Conservation (phyloP, 2,329 filamentous ascomycete genomes). For the Ophiognomonia clavigignenti-juglandacearum region DNA sequence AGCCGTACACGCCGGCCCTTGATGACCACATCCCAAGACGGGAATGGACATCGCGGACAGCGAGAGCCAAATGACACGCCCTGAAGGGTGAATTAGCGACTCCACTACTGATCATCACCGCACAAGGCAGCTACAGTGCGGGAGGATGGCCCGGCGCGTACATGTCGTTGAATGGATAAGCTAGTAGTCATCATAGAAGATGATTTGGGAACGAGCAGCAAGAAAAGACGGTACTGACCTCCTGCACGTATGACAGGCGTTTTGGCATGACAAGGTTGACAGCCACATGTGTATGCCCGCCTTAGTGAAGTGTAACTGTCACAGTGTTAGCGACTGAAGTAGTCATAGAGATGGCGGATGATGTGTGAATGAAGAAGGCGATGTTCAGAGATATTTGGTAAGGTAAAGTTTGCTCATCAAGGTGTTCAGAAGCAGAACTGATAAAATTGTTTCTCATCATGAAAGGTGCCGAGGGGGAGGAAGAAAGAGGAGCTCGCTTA, state of each 20-base stretch:
- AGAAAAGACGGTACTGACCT: constrained; percentile 13
- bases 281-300: too few relatives aligned
- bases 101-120: constrained; percentile 71
- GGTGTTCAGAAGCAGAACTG: constrained; percentile 74
- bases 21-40: constrained; percentile 47
- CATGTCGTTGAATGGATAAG: constrained; percentile 74
- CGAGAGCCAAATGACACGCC: constrained; percentile 58
- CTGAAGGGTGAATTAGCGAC: constrained; percentile 42
- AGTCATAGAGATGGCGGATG: neutral
- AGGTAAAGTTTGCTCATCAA: constrained; percentile 55
- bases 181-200: constrained; percentile 55
- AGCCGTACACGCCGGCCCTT: constrained; percentile 29
- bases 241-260: too few relatives aligned
- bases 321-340: constrained; percentile 2
- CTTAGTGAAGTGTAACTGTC: neutral
- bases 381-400: constrained; percentile 61
- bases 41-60: constrained; percentile 41
- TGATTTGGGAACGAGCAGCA: constrained; percentile 5
- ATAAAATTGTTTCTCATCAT: constrained; percentile 61
- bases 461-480: constrained; percentile 24
- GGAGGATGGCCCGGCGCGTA: constrained; percentile 66
- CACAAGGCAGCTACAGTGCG: constrained; percentile 56
- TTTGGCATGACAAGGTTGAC: too few relatives aligned
- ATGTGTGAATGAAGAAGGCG: constrained; percentile 2
- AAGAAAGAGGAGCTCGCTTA: neutral